phyloP scores from a whole-genome alignment of 2,329 filamentous ascomycete species.

The Didymellaceae sp. region DNA sequence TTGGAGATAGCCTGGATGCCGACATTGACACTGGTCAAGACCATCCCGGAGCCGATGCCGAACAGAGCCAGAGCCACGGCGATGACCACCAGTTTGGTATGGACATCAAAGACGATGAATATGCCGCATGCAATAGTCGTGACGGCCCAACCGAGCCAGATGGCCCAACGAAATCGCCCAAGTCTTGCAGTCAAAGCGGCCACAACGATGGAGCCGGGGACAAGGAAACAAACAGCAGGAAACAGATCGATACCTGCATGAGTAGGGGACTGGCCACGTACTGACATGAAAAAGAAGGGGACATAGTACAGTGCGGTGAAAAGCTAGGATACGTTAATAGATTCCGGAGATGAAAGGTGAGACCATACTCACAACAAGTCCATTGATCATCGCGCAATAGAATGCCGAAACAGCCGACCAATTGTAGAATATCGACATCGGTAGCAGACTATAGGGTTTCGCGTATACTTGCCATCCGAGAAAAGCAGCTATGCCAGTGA shows the following conservation, averaged over 20 bases:
- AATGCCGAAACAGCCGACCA: constrained; percentile 49
- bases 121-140: constrained; percentile 48
- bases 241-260: constrained; percentile 50
- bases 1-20: constrained; percentile 48
- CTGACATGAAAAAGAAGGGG: constrained; percentile 50
- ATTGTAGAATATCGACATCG: constrained; percentile 47
- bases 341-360: neutral
- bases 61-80: constrained; percentile 47
- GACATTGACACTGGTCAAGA: constrained; percentile 51
- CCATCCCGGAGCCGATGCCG: constrained; percentile 53
- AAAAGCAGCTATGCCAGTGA: constrained; percentile 38
- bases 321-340: constrained; percentile 38
- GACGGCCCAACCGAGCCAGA: constrained; percentile 53
- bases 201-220: constrained; percentile 37
- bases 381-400: constrained; percentile 51
- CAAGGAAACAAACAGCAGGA: constrained; percentile 43
- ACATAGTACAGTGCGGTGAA: constrained; percentile 53
- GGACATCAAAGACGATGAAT: constrained; percentile 44
- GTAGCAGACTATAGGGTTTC: constrained; percentile 47
- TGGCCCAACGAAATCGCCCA: constrained; percentile 49
- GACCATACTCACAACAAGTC: constrained; percentile 49
- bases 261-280: constrained; percentile 43
- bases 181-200: constrained; percentile 32
- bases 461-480: constrained; percentile 47
- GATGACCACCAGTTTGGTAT: constrained; percentile 46